Evolutionary conservation across 2,329 filamentous ascomycete genomes (phyloP).

Genomic region (Lachnellula arida): DNA sequence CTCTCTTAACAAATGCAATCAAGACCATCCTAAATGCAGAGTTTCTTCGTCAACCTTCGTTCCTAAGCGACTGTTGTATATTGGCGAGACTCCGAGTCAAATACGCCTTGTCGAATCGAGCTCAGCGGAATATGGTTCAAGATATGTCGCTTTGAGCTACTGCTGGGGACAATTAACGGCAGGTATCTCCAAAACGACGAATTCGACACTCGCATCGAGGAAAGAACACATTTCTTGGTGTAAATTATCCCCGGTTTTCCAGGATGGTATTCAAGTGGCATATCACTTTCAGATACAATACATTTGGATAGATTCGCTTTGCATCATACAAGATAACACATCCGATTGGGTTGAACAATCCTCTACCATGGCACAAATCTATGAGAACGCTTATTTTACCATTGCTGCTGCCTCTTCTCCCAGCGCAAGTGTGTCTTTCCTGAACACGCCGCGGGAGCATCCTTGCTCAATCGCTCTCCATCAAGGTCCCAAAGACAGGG

Average conservation of each 20-base stretch:
- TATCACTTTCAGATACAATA: slow-evolving; percentile 23
- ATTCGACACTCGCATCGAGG: background rate
- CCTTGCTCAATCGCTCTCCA: background rate
- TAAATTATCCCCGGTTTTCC: slow-evolving; percentile 8
- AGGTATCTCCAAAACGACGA: background rate
- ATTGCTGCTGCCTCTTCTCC: background rate
- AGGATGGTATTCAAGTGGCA: slow-evolving; percentile 26
- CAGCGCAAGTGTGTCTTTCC: background rate
- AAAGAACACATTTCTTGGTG: background rate
- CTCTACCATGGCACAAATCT: slow-evolving; percentile 20
- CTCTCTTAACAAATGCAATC: background rate
- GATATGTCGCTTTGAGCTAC: slow-evolving; percentile 5
- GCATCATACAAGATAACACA: background rate
- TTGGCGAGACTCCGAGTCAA: background rate
- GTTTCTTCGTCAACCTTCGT: background rate
- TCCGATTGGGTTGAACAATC: slow-evolving; percentile 13
- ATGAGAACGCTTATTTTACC: slow-evolving; percentile 1
- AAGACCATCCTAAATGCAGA: background rate
- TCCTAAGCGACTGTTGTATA: background rate
- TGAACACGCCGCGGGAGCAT: background rate
- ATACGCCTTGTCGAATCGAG: background rate
- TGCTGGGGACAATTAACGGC: background rate
- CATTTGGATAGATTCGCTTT: slow-evolving; percentile 29
- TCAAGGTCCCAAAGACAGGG: background rate
- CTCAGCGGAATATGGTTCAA: background rate